These are phyloP conservation scores for Phoma sp. DNA, from an alignment of 2,329 filamentous ascomycete species.

Conservation along the genomic window DNA sequence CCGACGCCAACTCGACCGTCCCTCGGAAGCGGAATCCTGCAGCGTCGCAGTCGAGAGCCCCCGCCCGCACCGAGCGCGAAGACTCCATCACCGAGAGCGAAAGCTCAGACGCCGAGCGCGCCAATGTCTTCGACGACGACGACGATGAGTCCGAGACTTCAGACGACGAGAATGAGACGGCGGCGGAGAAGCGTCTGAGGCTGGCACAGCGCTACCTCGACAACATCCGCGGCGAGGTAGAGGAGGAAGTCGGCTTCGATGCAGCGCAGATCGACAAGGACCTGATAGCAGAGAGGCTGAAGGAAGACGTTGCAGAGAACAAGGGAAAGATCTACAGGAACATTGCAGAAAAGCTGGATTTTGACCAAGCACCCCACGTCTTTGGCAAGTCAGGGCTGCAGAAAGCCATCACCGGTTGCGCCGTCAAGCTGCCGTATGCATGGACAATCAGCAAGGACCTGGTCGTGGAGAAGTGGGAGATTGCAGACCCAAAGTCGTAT, in stretches of 20 bases:
- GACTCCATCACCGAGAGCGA: slow-evolving; percentile 91
- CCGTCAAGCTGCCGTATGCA: slow-evolving; percentile 77
- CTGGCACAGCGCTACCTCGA: slow-evolving; percentile 93
- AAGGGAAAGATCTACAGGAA: slow-evolving; percentile 89
- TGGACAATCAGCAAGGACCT: slow-evolving; percentile 91
- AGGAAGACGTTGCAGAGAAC: slow-evolving; percentile 89
- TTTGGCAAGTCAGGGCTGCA: slow-evolving; percentile 82
- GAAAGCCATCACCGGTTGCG: slow-evolving; percentile 78
- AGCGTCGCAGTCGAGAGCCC: slow-evolving; percentile 45
- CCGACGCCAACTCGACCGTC: slow-evolving; percentile 55
- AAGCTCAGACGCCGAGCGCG: slow-evolving; percentile 66
- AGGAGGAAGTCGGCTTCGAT: slow-evolving; percentile 85
- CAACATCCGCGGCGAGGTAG: slow-evolving; percentile 77
- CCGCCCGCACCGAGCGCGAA: slow-evolving; percentile 61
- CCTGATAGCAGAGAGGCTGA: slow-evolving; percentile 80
- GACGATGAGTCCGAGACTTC: slow-evolving; percentile 61
- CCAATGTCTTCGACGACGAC: slow-evolving; percentile 46
- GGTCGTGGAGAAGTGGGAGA: slow-evolving; percentile 85
- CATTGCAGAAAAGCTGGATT: slow-evolving; percentile 75
- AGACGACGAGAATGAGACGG: slow-evolving; percentile 84
- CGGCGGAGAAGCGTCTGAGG: slow-evolving; percentile 82
- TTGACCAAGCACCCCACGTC: slow-evolving; percentile 70
- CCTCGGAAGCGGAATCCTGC: slow-evolving; percentile 67
- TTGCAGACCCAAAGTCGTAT: slow-evolving; percentile 62
- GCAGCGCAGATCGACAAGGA: slow-evolving; percentile 93